Conservation (phyloP, 495 filamentous ascomycete species). For the Darksidea phi region DNA sequence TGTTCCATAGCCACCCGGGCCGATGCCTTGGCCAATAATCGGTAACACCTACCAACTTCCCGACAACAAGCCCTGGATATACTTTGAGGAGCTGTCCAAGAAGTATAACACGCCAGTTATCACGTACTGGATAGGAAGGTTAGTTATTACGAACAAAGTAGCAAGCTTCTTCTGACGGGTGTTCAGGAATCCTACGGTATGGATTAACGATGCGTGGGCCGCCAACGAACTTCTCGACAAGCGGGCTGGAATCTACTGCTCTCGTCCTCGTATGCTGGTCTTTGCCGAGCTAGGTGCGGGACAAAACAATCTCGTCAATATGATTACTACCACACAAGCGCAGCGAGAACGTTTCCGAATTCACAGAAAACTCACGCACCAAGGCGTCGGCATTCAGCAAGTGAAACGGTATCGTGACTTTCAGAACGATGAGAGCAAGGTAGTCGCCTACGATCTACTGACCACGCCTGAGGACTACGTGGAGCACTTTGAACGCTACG, state of each 20-base stretch:
- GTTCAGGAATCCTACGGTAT: constrained; percentile 58
- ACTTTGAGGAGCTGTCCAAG: constrained; percentile 61
- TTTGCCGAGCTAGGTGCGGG: constrained; percentile 61
- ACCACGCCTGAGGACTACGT: constrained; percentile 45
- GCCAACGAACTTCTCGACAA: constrained; percentile 56
- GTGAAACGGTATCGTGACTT: constrained; percentile 59
- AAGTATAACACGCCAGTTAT: constrained; percentile 54
- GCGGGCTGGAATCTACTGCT: constrained; percentile 56
- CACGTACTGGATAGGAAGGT: constrained; percentile 63
- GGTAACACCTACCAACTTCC: constrained; percentile 62
- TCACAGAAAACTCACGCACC: constrained; percentile 61
- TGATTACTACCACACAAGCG: constrained; percentile 42
- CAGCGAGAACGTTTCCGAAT: constrained; percentile 56
- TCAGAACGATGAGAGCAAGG: constrained; percentile 56
- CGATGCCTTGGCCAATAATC: constrained; percentile 46
- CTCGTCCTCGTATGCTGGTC: constrained; percentile 48
- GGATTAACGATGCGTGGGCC: constrained; percentile 62
- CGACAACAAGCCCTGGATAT: constrained; percentile 62
- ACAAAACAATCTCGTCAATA: constrained; percentile 52
- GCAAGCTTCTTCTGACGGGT: constrained; percentile 48
- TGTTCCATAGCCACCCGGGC: constrained; percentile 55
- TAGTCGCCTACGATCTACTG: constrained; percentile 46
- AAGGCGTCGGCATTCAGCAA: constrained; percentile 52
- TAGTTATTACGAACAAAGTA: constrained; percentile 54
- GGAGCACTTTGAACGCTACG: constrained; percentile 48